Evolutionary conservation across 2,329 filamentous ascomycete genomes (phyloP).

Genomic region (Exophiala lecanii-corni): DNA sequence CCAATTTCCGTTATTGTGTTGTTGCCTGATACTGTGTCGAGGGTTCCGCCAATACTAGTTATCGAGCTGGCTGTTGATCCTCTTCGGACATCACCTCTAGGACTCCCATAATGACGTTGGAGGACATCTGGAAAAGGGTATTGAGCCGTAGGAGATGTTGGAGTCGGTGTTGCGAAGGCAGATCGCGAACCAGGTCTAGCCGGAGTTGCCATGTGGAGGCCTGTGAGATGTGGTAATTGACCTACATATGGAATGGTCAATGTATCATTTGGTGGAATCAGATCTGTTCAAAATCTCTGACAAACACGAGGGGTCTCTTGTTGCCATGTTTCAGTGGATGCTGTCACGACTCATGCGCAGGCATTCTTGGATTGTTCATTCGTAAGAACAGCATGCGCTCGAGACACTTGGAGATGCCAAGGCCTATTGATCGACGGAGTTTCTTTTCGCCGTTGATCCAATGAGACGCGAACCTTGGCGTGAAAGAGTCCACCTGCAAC

Average conservation of each 20-base stretch:
- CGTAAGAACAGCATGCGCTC: too few species aligned
- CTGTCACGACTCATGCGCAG: too few species aligned
- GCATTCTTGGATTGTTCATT: too few species aligned
- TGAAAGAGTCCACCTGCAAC: not conserved
- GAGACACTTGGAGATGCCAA: not conserved
- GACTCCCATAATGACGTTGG: slow-evolving; percentile 9
- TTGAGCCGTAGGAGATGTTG: slow-evolving; percentile 12
- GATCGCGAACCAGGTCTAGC: slow-evolving; percentile 11
- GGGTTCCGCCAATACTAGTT: slow-evolving; percentile 75
- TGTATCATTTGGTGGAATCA: too few species aligned
- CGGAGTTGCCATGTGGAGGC: slow-evolving; percentile 17
- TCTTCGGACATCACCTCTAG: slow-evolving; percentile 48
- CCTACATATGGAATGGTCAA: too few species aligned
- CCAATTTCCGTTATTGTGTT: slow-evolving; percentile 64
- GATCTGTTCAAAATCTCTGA: too few species aligned
- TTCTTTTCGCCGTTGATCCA: not conserved
- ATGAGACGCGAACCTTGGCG: not conserved
- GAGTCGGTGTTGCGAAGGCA: slow-evolving; percentile 14
- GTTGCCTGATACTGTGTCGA: slow-evolving; percentile 61
- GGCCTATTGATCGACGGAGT: not conserved
- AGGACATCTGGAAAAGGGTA: slow-evolving; percentile 25
- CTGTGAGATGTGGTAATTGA: not conserved
- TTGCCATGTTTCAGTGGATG: too few species aligned
- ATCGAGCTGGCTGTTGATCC: slow-evolving; percentile 85
- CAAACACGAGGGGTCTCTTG: too few species aligned